Percentiles rank a stretch among this genome's conserved stretches.
phyloP scores from a whole-genome alignment of 2,329 filamentous ascomycete species.

The Ascochyta clinopodiicola region DNA sequence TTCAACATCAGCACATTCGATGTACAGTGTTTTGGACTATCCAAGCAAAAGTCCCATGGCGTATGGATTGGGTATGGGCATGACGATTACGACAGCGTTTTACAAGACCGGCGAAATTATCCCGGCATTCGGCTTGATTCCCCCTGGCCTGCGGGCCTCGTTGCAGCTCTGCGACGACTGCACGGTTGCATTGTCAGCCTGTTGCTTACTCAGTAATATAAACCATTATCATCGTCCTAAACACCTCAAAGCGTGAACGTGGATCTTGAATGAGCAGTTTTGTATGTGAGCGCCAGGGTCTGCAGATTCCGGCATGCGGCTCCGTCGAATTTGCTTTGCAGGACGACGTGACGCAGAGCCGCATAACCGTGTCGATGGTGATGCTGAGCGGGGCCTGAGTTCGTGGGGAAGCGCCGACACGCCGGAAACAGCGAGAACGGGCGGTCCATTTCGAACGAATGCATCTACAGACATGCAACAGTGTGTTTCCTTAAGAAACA shows the following conservation, averaged over 20 bases:
- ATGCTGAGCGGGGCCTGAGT: slow-evolving; percentile 1
- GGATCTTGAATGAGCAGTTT: not conserved
- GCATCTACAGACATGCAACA: not conserved
- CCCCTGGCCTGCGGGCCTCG: slow-evolving; percentile 14
- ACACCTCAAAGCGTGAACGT: not conserved
- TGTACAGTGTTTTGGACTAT: slow-evolving; percentile 12
- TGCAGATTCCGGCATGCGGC: slow-evolving; percentile 1
- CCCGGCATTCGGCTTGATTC: slow-evolving; percentile 19
- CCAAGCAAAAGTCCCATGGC: slow-evolving; percentile 14
- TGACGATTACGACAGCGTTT: slow-evolving; percentile 29
- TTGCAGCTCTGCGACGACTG: slow-evolving; percentile 10
- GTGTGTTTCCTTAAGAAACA: not conserved
- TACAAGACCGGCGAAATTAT: slow-evolving; percentile 16
- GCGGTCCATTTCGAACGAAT: not conserved
- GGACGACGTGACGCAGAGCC: slow-evolving; percentile 13
- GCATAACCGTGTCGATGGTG: slow-evolving; percentile 7
- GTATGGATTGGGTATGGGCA: slow-evolving; percentile 17
- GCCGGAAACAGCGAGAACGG: slow-evolving; percentile 5
- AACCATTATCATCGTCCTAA: slow-evolving; percentile 8
- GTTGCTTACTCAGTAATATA: slow-evolving; percentile 2
- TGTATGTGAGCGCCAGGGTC: not conserved
- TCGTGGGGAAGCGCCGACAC: slow-evolving; percentile 15
- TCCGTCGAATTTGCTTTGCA: not conserved
- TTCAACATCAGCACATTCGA: slow-evolving; percentile 12
- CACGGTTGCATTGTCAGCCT: slow-evolving; percentile 1